Conservation (phyloP, 2,329 filamentous ascomycete species). For the Diaporthe sp. region DNA sequence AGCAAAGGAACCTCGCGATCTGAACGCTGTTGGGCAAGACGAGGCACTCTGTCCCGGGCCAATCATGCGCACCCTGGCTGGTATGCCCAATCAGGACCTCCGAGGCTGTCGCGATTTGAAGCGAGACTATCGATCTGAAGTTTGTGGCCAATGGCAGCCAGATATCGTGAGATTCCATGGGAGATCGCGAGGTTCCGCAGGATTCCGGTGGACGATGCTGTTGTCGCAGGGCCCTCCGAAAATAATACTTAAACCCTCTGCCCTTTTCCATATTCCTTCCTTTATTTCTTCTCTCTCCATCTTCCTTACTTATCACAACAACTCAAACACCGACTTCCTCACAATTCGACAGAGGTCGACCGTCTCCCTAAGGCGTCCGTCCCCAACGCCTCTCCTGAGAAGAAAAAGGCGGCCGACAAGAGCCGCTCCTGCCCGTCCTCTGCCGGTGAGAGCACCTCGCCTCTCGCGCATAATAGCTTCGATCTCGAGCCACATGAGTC, state of each 20-base stretch:
- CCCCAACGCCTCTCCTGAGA: neutral
- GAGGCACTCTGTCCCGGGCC: neutral
- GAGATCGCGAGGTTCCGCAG: neutral
- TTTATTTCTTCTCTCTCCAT: neutral
- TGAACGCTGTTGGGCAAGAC: neutral
- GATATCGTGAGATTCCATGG: neutral
- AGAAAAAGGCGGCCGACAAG: too few relatives aligned
- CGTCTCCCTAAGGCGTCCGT: neutral
- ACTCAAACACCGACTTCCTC: neutral
- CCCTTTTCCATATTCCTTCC: neutral
- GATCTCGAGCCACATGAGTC: rapidly evolving
- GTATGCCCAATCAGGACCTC: neutral
- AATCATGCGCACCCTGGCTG: too few relatives aligned
- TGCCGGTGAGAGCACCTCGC: too few relatives aligned
- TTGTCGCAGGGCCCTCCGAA: neutral
- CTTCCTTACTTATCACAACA: neutral
- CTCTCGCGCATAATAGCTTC: neutral
- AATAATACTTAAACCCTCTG: neutral
- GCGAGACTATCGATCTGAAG: neutral
- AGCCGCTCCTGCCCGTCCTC: too few relatives aligned
- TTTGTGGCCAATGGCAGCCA: neutral
- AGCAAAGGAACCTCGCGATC: neutral
- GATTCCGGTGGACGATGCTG: neutral
- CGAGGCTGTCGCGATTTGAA: too few relatives aligned
- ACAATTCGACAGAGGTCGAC: neutral